phyloP scores from a whole-genome alignment of 345 rosid species.

The Syzygium oleosum region DNA sequence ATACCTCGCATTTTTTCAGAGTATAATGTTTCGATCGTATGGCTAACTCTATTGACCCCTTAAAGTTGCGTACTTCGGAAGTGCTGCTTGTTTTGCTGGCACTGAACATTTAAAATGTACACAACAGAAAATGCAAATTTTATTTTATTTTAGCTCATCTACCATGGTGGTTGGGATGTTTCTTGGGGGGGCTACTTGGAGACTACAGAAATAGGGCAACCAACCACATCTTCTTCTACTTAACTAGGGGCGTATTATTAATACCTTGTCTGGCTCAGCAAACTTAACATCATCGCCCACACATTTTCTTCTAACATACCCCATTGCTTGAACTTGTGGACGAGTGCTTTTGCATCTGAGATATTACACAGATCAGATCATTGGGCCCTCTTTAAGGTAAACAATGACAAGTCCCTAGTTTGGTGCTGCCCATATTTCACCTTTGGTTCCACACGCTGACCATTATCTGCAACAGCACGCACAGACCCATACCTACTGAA shows the following conservation, averaged over 20 bases:
- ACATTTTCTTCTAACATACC: not conserved
- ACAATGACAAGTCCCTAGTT: not conserved
- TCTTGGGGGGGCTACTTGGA: not conserved
- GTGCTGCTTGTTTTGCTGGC: not conserved
- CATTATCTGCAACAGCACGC: not conserved
- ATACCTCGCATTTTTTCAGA: accelerated
- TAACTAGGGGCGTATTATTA: not conserved
- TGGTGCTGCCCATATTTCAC: not conserved
- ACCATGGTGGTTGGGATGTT: not conserved
- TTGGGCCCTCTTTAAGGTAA: not conserved
- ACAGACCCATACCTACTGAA: not conserved
- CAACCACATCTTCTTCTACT: not conserved
- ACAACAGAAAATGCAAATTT: not conserved
- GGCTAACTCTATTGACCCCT: not conserved
- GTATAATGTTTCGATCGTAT: not conserved
- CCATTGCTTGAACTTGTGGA: not conserved
- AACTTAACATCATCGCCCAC: not conserved
- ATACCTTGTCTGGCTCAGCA: not conserved
- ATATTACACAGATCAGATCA: not conserved
- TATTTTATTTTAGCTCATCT: not conserved
- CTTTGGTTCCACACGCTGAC: not conserved
- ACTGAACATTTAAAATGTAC: not conserved
- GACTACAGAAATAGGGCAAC: not conserved
- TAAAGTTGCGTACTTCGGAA: not conserved
- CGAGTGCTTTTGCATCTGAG: not conserved